These are phyloP conservation scores for Arthroderma sp. DNA, from an alignment of 2,329 filamentous ascomycete species.

Conservation along the genomic window DNA sequence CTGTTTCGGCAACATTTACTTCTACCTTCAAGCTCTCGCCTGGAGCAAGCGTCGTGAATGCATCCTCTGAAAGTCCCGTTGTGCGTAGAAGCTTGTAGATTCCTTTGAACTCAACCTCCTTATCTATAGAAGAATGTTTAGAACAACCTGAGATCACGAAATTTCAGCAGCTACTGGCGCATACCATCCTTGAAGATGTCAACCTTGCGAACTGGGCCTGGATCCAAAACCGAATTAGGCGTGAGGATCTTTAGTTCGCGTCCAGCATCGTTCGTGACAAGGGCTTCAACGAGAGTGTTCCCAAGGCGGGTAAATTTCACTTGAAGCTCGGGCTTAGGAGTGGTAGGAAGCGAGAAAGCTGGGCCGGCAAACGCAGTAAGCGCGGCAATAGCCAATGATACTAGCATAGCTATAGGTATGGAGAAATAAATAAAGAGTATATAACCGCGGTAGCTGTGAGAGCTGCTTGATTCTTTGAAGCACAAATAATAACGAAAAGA, in stretches of 20 bases:
- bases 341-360: neutral
- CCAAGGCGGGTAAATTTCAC: slow-evolving; percentile 5
- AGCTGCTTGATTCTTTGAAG: too few species aligned
- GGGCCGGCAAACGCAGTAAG: neutral
- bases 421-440: too few species aligned
- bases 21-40: slow-evolving; percentile 2
- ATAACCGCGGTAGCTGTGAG: too few species aligned
- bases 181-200: slow-evolving; percentile 7
- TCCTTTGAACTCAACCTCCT: slow-evolving; percentile 6
- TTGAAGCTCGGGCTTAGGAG: neutral
- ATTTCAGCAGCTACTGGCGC: neutral
- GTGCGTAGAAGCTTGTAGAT: neutral
- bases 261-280: slow-evolving; percentile 6
- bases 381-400: neutral
- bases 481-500: too few species aligned
- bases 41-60: slow-evolving; percentile 5
- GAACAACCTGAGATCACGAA: too few species aligned
- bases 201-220: slow-evolving; percentile 4
- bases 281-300: slow-evolving; percentile 7
- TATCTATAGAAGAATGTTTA: neutral
- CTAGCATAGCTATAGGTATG: neutral
- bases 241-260: slow-evolving; percentile 3
- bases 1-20: slow-evolving; percentile 7
- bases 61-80: slow-evolving; percentile 1
- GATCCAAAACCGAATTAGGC: slow-evolving; percentile 7